phyloP scores from a whole-genome alignment of 164 flowering plant species.

The Brasenia schreberi region DNA sequence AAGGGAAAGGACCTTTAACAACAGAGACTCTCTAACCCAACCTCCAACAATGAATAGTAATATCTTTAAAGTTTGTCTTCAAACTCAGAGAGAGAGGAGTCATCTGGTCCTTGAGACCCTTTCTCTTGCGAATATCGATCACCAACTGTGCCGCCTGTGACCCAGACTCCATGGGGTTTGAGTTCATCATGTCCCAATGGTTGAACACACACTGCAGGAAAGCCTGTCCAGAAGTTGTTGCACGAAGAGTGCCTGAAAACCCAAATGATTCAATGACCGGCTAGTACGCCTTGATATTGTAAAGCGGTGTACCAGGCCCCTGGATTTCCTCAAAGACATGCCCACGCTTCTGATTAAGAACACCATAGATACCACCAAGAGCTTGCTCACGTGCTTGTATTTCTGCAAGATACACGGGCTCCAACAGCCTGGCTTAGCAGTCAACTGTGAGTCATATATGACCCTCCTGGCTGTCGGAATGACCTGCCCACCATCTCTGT shows the following conservation, averaged over 20 bases:
- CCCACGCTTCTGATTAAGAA: too few relatives aligned
- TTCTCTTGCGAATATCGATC: constrained; percentile 32
- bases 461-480: constrained; percentile 21
- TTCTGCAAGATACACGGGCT: constrained; percentile 20
- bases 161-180: constrained; percentile 40
- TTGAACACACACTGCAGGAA: constrained; percentile 52
- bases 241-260: constrained; percentile 24
- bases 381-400: constrained; percentile 36
- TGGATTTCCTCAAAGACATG: constrained; percentile 51
- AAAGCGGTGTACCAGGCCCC: constrained; percentile 57
- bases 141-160: constrained; percentile 28
- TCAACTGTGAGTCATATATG: constrained; percentile 20
- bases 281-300: too few relatives aligned
- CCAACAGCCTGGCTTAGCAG: constrained; percentile 23
- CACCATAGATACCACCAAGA: constrained; percentile 46
- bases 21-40: too few relatives aligned
- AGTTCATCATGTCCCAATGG: constrained; percentile 49
- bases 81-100: constrained; percentile 39
- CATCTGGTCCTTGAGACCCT: constrained; percentile 49
- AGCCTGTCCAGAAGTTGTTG: constrained; percentile 52
- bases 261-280: too few relatives aligned
- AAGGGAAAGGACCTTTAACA: too few relatives aligned
- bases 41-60: too few relatives aligned
- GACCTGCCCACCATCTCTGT: too few relatives aligned
- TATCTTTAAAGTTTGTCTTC: constrained; percentile 47